phyloP scores from a whole-genome alignment of 805 yeast species.

The Kuraishia piskuri region DNA sequence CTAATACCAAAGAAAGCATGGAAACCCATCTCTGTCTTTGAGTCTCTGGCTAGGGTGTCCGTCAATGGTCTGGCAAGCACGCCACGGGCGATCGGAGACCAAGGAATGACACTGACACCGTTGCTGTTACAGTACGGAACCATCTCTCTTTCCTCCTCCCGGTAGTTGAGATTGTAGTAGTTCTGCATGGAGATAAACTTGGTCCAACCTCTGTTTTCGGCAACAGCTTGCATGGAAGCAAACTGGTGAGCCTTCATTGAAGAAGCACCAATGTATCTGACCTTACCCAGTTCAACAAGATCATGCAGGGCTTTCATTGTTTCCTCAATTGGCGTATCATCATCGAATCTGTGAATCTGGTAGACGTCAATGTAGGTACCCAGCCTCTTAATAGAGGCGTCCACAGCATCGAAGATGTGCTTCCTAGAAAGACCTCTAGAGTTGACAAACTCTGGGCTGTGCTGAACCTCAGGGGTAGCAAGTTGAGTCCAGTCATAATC shows the following conservation, averaged over 20 bases:
- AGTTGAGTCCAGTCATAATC: neutral
- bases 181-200: conserved; percentile 56
- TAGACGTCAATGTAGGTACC: conserved; percentile 46
- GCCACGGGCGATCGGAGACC: conserved; percentile 54
- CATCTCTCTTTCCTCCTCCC: conserved; percentile 64
- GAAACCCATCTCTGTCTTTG: conserved; percentile 27
- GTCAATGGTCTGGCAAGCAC: conserved; percentile 24
- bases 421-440: conserved; percentile 34
- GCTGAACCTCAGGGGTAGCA: conserved; percentile 1
- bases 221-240: conserved; percentile 42
- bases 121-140: conserved; percentile 42
- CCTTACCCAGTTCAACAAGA: conserved; percentile 34
- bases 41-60: conserved; percentile 26
- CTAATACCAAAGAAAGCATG: conserved; percentile 46
- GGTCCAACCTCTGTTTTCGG: conserved; percentile 48
- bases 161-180: conserved; percentile 42
- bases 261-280: conserved; percentile 58
- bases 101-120: conserved; percentile 52
- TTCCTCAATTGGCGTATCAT: conserved; percentile 38
- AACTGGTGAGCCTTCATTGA: conserved; percentile 50
- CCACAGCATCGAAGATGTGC: conserved; percentile 37
- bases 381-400: conserved; percentile 32
- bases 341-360: conserved; percentile 50
- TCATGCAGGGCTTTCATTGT: conserved; percentile 49
- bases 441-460: conserved; percentile 16